Conservation (phyloP, 257 asterid genomes). For the Coffea canephora region DNA sequence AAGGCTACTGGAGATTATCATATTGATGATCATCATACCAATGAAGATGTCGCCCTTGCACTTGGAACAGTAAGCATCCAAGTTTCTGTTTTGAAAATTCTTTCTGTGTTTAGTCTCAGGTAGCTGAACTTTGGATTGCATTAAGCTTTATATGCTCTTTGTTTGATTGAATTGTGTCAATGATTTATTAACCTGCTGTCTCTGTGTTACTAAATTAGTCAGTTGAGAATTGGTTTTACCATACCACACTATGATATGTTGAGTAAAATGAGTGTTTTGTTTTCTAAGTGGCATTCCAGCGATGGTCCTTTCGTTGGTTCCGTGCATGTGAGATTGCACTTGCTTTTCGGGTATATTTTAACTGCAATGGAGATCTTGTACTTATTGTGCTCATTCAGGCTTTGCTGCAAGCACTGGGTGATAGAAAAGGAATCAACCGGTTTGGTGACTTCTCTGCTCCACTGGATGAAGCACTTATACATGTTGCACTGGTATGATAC, state of each 20-base stretch:
- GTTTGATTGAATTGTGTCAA: not conserved
- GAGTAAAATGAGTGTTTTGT: not conserved
- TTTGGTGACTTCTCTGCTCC: conserved; percentile 99
- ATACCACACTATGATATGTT: not conserved
- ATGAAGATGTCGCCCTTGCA: conserved; percentile 87
- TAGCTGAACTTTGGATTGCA: not conserved
- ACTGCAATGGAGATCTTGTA: not conserved
- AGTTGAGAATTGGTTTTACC: too few species aligned
- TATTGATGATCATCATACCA: conserved; percentile 94
- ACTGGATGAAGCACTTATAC: conserved; percentile 92
- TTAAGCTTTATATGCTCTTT: not conserved
- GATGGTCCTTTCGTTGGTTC: not conserved
- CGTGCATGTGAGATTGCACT: conserved; percentile 1
- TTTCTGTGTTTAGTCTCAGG: too few species aligned
- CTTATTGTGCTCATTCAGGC: conserved; percentile 46
- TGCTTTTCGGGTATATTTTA: not conserved
- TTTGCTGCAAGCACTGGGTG: conserved; percentile 88
- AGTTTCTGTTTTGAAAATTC: not conserved
- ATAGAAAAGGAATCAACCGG: conserved; percentile 88
- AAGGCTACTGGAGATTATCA: conserved; percentile 89
- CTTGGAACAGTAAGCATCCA: conserved; percentile 70
- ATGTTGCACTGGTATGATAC: conserved; percentile 76
- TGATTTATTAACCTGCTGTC: not conserved
- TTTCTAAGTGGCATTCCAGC: not conserved
- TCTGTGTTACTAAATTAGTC: not conserved